Evolutionary conservation across 331 rosid species (phyloP).

Genomic region (Erythrophleum ivorense): DNA sequence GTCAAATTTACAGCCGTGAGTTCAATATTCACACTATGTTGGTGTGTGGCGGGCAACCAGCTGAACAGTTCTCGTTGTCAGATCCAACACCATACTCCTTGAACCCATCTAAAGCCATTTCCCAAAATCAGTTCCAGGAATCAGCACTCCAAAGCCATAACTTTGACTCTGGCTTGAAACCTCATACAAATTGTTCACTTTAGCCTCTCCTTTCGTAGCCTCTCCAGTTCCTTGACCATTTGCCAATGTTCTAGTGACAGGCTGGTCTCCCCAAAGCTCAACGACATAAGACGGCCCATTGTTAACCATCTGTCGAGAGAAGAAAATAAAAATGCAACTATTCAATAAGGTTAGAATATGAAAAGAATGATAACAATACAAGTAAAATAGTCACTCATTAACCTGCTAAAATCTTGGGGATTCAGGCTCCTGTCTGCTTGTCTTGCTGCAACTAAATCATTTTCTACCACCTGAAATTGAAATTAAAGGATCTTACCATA

Average conservation of each 20-base stretch:
- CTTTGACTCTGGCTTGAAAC: neutral
- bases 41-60: neutral
- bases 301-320: constrained; percentile 70
- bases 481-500: neutral
- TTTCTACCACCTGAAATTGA: constrained; percentile 67
- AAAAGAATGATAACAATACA: neutral
- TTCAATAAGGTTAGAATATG: neutral
- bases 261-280: constrained; percentile 80
- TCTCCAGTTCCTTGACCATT: constrained; percentile 85
- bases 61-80: constrained; percentile 6
- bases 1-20: constrained; percentile 10
- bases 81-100: constrained; percentile 11
- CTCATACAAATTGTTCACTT: constrained; percentile 44
- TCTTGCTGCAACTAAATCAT: constrained; percentile 80
- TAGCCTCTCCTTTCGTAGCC: constrained; percentile 75
- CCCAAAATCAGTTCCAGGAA: constrained; percentile 1
- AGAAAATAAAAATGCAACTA: constrained; percentile 30
- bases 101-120: constrained; percentile 21
- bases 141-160: constrained; percentile 1
- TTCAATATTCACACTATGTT: constrained; percentile 12
- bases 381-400: constrained; percentile 19
- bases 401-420: constrained; percentile 83
- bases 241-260: constrained; percentile 85
- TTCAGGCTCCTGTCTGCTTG: constrained; percentile 71
- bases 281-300: constrained; percentile 76